Base-by-base conservation (phyloP, 2,329 filamentous ascomycete species). In the Mycocentrospora acerina region DNA sequence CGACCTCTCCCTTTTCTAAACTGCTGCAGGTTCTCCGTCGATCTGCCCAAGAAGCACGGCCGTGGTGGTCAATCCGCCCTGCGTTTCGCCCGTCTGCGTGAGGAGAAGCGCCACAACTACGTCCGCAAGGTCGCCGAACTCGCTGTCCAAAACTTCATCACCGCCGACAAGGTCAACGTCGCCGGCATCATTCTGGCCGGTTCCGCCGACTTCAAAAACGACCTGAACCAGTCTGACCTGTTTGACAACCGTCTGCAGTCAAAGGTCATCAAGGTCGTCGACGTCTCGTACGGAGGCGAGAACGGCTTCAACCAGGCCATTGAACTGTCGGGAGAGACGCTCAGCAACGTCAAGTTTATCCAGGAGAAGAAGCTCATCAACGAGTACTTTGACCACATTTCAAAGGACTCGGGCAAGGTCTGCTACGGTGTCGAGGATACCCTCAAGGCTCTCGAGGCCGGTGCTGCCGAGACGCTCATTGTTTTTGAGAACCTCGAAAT, bases 241-340 rank as follows among this genome's bases (percentile, higher is more conserved):
- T 98, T 98, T 70, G 93, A 98, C 70, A 80, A 84, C 64, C 90
- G 93, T 70, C 80, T 98, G 39, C 83, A 88, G 60, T 75, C 82
- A 67, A 98, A 98, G 79, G 93, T 98, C 63, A 97, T 98, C 80
- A 98, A 98, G 76, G 88, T 98, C 29, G 94, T 98, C 24, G 93
- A 98, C 69, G 94, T 98, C 29, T 97, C 91, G 11, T 98, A 98
- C 63, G 93, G 93, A 69, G 93, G 93, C 57, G 94, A 98, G 75
- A 97, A 97, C 77, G 93, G 93, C 31, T 98, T 98, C 81, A 98
- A 98, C 77, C 94, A 98, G 75, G 93, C 93, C 44, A 98, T 98
- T 51, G 93, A 98, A 67, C 73, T 98, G 60, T 86, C 93, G 17
- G 82, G 90, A 7, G 94, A 98, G 77, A 98, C 93, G 7, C 81